Percentiles rank a stretch among this genome's conserved stretches.
phyloP scores from a whole-genome alignment of 148 eudicot species.

The Cornus florida region DNA sequence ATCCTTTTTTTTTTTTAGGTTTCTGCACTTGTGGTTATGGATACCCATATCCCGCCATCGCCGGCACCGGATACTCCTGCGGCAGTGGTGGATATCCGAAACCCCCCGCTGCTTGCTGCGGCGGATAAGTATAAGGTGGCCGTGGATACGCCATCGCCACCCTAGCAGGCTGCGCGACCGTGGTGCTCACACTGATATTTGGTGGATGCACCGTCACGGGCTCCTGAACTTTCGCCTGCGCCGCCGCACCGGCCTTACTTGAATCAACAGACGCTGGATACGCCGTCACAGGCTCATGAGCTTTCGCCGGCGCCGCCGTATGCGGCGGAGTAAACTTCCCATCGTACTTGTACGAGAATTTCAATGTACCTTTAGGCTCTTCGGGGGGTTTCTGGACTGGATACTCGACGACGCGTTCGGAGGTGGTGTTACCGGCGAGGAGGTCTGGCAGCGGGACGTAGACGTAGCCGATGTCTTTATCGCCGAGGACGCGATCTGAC shows the following conservation, averaged over 20 bases:
- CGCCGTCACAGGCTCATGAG: neutral
- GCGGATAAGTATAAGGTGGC: neutral
- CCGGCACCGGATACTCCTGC: neutral
- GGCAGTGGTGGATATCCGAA: neutral
- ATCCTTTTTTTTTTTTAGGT: slow-evolving; percentile 10
- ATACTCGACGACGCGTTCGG: slow-evolving; percentile 19
- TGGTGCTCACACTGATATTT: no score
- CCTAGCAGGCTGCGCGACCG: no score
- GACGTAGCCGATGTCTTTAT: slow-evolving; percentile 58
- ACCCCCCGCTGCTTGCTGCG: neutral
- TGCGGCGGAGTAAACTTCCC: slow-evolving; percentile 26
- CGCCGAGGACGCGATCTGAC: slow-evolving; percentile 14
- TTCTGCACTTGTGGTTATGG: neutral
- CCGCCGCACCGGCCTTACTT: neutral
- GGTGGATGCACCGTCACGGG: neutral
- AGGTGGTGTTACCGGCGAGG: neutral
- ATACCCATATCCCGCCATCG: neutral
- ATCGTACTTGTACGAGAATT: slow-evolving; percentile 47
- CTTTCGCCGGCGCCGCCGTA: no score
- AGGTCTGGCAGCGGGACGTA: slow-evolving; percentile 54
- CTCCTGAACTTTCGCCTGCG: no score
- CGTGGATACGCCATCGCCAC: neutral
- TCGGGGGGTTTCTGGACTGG: slow-evolving; percentile 41
- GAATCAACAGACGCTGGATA: neutral
- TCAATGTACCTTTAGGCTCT: slow-evolving; percentile 45